phyloP scores from a whole-genome alignment of 441 rosid species.

The Manihot esculenta region DNA sequence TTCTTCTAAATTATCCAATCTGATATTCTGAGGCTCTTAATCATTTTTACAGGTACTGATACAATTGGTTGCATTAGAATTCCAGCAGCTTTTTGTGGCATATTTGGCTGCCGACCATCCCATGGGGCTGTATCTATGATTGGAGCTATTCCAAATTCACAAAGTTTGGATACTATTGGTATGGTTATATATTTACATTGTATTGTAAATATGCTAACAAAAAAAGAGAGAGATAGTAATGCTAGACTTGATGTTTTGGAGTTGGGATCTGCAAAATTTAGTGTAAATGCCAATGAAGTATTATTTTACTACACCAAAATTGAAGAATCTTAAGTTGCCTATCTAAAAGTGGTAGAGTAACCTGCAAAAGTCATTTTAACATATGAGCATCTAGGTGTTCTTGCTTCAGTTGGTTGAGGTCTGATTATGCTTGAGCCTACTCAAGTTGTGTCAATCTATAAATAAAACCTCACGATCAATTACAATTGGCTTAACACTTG shows the following conservation, averaged over 20 bases:
- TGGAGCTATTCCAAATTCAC: slow-evolving; percentile 84
- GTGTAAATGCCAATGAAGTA: too few species aligned
- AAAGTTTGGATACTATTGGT: slow-evolving; percentile 87
- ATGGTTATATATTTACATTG: slow-evolving; percentile 24
- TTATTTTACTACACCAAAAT: too few species aligned
- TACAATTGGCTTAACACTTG: neutral
- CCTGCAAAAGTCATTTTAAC: too few species aligned
- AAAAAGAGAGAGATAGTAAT: neutral
- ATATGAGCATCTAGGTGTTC: too few species aligned
- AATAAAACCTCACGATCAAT: neutral
- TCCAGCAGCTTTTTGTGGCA: slow-evolving; percentile 92
- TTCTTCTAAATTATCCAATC: neutral
- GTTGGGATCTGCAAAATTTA: too few species aligned
- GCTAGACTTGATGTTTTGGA: neutral
- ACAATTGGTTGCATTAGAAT: slow-evolving; percentile 73
- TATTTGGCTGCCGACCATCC: slow-evolving; percentile 86
- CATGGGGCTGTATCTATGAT: slow-evolving; percentile 70
- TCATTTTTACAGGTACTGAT: slow-evolving; percentile 66
- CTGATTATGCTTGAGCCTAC: neutral
- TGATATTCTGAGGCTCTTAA: slow-evolving; percentile 1
- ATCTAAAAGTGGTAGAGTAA: too few species aligned
- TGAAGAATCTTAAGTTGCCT: too few species aligned
- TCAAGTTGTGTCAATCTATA: neutral
- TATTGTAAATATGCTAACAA: slow-evolving; percentile 17
- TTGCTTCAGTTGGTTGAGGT: neutral